Conservation (phyloP, 805 yeast genomes). For the Candida easanensis region DNA sequence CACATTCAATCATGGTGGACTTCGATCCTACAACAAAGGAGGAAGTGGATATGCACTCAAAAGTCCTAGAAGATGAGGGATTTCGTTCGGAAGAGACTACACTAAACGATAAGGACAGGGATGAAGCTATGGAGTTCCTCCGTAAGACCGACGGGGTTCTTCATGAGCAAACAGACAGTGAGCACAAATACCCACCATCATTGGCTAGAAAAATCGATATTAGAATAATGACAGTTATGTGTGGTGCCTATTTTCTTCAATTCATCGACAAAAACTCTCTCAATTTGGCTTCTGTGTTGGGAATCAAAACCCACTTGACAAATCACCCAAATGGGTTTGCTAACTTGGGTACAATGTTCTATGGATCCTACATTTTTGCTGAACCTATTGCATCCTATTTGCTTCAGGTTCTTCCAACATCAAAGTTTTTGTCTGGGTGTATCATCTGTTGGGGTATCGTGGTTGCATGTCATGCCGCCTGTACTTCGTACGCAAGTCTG, state of each 20-base stretch:
- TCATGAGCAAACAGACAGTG: background rate
- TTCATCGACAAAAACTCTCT: slow-evolving; percentile 57
- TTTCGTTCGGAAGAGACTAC: slow-evolving; percentile 16
- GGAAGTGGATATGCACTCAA: background rate
- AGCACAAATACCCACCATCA: slow-evolving; percentile 19
- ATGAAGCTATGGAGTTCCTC: slow-evolving; percentile 26
- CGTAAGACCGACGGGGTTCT: slow-evolving; percentile 13
- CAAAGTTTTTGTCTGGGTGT: slow-evolving; percentile 46
- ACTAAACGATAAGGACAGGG: slow-evolving; percentile 17
- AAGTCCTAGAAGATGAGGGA: slow-evolving; percentile 1
- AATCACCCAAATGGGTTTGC: slow-evolving; percentile 44
- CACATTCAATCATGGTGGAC: background rate
- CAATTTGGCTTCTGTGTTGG: slow-evolving; percentile 65
- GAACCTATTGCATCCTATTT: slow-evolving; percentile 48
- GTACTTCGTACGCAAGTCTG: slow-evolving; percentile 48
- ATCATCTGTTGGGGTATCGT: slow-evolving; percentile 54
- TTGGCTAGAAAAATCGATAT: slow-evolving; percentile 42
- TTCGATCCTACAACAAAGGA: background rate
- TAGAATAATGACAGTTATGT: slow-evolving; percentile 46
- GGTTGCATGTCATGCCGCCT: slow-evolving; percentile 49
- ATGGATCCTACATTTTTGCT: slow-evolving; percentile 51
- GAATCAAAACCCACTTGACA: slow-evolving; percentile 45
- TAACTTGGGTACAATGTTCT: slow-evolving; percentile 50
- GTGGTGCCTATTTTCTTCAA: slow-evolving; percentile 54
- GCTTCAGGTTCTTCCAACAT: slow-evolving; percentile 52